Conservation (phyloP, 192 early-diverging fungal species). For the Coemansia sp. region DNA sequence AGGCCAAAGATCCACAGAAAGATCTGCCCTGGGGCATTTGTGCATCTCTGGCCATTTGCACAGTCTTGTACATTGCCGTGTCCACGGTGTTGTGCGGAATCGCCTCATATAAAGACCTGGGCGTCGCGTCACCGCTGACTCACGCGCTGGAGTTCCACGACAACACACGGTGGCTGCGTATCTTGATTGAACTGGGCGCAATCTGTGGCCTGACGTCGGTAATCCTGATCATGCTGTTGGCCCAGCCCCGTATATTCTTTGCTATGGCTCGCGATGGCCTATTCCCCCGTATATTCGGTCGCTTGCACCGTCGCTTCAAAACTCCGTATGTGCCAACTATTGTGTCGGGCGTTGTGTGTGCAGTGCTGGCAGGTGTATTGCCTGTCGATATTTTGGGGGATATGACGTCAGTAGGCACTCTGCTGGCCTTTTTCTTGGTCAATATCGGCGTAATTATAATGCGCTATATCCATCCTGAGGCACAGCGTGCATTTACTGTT, state of each 20-base stretch:
- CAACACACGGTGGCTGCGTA: constrained; percentile 67
- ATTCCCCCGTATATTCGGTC: constrained; percentile 69
- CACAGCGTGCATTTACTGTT: constrained; percentile 67
- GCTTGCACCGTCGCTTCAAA: constrained; percentile 68
- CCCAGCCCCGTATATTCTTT: constrained; percentile 85
- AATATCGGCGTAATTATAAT: constrained; percentile 74
- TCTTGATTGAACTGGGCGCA: constrained; percentile 77
- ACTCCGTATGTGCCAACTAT: constrained; percentile 77
- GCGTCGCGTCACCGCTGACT: constrained; percentile 60
- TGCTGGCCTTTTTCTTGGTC: constrained; percentile 83
- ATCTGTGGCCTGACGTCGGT: constrained; percentile 78
- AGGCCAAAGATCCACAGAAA: constrained; percentile 72
- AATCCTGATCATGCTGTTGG: constrained; percentile 70
- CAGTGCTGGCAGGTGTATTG: constrained; percentile 67
- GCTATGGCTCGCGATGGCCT: constrained; percentile 87
- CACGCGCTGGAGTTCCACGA: constrained; percentile 32
- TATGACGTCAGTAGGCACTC: constrained; percentile 81
- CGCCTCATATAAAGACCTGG: constrained; percentile 56
- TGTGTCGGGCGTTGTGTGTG: constrained; percentile 63
- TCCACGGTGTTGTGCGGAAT: constrained; percentile 75
- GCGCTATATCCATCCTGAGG: constrained; percentile 70
- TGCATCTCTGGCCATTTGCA: constrained; percentile 72
- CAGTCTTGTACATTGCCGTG: constrained; percentile 74
- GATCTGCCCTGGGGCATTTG: constrained; percentile 89
- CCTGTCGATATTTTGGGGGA: constrained; percentile 83